Percentiles rank a stretch among this genome's conserved stretches.
Conservation (phyloP, 352 stramenopile genomes). For the Blastocystis sp. region DNA sequence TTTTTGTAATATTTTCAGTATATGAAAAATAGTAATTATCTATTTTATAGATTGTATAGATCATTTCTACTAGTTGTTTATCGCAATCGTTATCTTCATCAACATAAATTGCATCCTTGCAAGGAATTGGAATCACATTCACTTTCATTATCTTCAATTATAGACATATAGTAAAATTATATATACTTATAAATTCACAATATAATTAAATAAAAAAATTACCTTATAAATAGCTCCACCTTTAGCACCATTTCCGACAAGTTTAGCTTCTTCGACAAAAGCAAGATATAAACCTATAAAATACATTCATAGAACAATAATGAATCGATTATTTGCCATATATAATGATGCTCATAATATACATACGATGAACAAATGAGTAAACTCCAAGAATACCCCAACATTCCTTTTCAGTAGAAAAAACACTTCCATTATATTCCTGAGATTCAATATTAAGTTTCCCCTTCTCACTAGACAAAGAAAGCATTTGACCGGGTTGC, state of each 20-base stretch:
- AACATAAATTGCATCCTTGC: constrained; percentile 5
- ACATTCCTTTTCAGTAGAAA: not conserved
- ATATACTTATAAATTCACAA: too few species aligned
- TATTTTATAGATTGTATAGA: constrained; percentile 50
- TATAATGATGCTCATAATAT: not conserved
- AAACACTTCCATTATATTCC: too few species aligned
- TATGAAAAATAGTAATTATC: constrained; percentile 57
- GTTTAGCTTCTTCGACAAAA: not conserved
- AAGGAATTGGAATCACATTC: constrained; percentile 5
- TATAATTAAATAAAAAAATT: not conserved
- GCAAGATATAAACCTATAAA: constrained; percentile 22
- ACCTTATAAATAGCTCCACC: constrained; percentile 19
- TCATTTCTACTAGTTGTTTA: constrained; percentile 38
- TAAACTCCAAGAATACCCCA: constrained; percentile 25
- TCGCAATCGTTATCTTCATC: constrained; percentile 39
- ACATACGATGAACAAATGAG: not conserved
- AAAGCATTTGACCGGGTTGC: too few species aligned
- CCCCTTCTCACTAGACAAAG: too few species aligned
- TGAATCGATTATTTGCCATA: too few species aligned
- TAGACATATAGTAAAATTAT: too few species aligned
- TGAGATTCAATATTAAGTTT: too few species aligned
- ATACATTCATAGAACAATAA: too few species aligned
- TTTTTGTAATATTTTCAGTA: constrained; percentile 36
- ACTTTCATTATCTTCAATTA: constrained; percentile 5
- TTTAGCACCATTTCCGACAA: not conserved